phyloP scores from a whole-genome alignment of 768 basidiomycete species.

The Pholiota microspora region DNA sequence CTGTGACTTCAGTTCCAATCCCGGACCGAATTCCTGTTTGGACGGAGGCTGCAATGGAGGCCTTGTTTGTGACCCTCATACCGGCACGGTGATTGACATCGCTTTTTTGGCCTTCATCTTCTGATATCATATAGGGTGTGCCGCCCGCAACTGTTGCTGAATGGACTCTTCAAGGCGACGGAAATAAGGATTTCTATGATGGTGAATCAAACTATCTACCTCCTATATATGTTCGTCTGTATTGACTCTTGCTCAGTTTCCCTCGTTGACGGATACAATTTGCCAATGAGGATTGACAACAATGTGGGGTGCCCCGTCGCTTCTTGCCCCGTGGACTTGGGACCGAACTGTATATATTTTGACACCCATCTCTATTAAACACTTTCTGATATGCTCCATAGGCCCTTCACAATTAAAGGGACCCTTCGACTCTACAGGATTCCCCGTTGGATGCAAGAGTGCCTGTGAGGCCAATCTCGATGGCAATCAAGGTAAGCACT shows the following conservation, averaged over 20 bases:
- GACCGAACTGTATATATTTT: constrained; percentile 34
- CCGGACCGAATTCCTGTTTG: constrained; percentile 58
- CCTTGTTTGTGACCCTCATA: constrained; percentile 48
- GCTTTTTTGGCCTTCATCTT: background rate
- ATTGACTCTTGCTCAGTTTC: constrained; percentile 40
- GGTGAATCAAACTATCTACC: constrained; percentile 34
- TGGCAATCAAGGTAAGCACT: constrained; percentile 35
- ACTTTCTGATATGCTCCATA: constrained; percentile 15
- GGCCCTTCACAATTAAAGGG: constrained; percentile 52
- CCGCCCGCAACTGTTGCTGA: constrained; percentile 71
- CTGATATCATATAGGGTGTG: constrained; percentile 35
- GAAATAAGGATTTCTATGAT: constrained; percentile 56
- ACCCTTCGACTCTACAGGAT: constrained; percentile 51
- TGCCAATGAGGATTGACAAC: constrained; percentile 59
- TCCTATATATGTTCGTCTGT: background rate
- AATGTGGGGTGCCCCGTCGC: constrained; percentile 53
- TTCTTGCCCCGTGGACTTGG: constrained; percentile 60
- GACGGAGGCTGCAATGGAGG: constrained; percentile 73
- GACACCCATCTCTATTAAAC: background rate
- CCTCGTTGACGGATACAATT: constrained; percentile 64
- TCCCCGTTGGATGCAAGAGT: constrained; percentile 59
- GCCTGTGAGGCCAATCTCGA: constrained; percentile 50
- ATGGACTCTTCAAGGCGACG: constrained; percentile 49
- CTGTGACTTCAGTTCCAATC: constrained; percentile 56
- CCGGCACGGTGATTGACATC: constrained; percentile 42